A percentile compares a stretch with the other conserved stretches of the same genome.
These are phyloP conservation scores for Gymnopus androsaceus DNA, from an alignment of 1,284 basidiomycete genomes.

Conservation along the genomic window DNA sequence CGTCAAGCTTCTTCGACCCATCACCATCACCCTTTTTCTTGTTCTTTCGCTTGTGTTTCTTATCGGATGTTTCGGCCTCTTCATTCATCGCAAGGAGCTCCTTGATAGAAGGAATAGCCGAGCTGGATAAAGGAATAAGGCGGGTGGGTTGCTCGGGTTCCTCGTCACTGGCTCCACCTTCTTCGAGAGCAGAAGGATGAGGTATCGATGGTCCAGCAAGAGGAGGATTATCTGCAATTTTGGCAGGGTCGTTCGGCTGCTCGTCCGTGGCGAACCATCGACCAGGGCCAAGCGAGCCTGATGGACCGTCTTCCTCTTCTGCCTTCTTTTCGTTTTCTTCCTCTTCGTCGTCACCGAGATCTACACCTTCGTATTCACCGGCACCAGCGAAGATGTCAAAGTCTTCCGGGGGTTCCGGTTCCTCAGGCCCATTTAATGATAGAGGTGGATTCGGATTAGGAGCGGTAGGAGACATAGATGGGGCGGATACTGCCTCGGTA, in stretches of 20 bases:
- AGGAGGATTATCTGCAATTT: constrained; percentile 13
- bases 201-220: constrained; percentile 7
- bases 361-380: constrained; percentile 79
- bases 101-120: constrained; percentile 76
- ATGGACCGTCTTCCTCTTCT: constrained; percentile 19
- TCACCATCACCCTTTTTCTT: constrained; percentile 51
- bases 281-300: constrained; percentile 7
- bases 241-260: constrained; percentile 2
- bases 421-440: constrained; percentile 14
- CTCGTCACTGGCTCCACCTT: constrained; percentile 39
- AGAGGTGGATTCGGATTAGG: constrained; percentile 19
- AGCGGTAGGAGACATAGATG: background rate
- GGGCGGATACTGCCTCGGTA: constrained; percentile 4
- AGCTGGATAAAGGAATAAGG: constrained; percentile 71
- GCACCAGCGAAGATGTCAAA: constrained; percentile 85
- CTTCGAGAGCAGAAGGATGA: constrained; percentile 17
- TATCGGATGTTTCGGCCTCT: constrained; percentile 61
- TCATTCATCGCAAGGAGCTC: constrained; percentile 78
- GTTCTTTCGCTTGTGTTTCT: constrained; percentile 71
- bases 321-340: constrained; percentile 37
- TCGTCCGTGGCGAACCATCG: constrained; percentile 28
- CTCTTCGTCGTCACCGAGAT: constrained; percentile 59
- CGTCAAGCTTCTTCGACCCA: constrained; percentile 31
- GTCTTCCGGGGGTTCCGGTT: constrained; percentile 47
- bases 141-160: constrained; percentile 48